phyloP scores from a whole-genome alignment of 306 rosid genomes.

The Acacia melanoxylon region DNA sequence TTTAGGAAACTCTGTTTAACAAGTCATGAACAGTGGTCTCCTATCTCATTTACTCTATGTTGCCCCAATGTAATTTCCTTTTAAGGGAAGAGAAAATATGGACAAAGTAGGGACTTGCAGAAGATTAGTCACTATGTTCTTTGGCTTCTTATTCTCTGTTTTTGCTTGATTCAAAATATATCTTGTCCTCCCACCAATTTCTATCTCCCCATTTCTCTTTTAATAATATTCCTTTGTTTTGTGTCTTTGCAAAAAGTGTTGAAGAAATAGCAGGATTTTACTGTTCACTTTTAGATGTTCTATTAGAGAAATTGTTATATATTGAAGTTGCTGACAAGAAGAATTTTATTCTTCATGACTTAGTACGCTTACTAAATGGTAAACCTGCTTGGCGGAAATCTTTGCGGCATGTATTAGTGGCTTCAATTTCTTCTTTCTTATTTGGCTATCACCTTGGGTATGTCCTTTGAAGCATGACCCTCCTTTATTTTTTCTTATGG shows the following conservation, averaged over 20 bases:
- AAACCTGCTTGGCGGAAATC: slow-evolving; percentile 72
- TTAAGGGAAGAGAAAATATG: background rate
- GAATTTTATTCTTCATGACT: slow-evolving; percentile 33
- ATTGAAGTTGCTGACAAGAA: slow-evolving; percentile 32
- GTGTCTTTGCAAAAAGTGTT: background rate
- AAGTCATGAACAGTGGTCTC: slow-evolving; percentile 21
- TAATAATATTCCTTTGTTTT: background rate
- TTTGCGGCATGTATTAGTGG: slow-evolving; percentile 66
- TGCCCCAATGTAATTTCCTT: slow-evolving; percentile 1
- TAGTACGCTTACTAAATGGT: slow-evolving; percentile 43
- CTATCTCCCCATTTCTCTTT: background rate
- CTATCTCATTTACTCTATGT: background rate
- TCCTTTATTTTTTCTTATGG: slow-evolving; percentile 13
- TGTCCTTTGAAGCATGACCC: slow-evolving; percentile 35
- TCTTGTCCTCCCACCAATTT: background rate
- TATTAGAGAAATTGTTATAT: slow-evolving; percentile 2
- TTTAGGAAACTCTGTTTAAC: slow-evolving; percentile 12
- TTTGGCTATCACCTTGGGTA: slow-evolving; percentile 90
- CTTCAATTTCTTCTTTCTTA: slow-evolving; percentile 71
- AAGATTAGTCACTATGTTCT: background rate
- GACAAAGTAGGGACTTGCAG: background rate
- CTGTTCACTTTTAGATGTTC: background rate
- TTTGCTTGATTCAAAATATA: background rate
- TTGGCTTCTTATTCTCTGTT: background rate
- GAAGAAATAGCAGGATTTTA: background rate